Evolutionary conservation across 2,329 filamentous ascomycete species (phyloP).

Genomic region (Periconia macrospinosa): DNA sequence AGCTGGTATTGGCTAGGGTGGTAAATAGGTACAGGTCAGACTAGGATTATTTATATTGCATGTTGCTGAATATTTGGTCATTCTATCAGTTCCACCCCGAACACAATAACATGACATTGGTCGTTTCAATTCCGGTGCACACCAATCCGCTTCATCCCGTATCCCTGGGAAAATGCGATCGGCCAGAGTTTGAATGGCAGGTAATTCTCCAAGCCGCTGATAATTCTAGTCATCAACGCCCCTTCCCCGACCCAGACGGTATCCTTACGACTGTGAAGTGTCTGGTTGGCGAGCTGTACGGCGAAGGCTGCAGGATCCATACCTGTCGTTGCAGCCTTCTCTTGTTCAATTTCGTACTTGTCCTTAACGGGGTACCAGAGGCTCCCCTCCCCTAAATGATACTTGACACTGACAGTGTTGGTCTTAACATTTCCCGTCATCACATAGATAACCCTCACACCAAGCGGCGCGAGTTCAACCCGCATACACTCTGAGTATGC

Average conservation of each 20-base stretch:
- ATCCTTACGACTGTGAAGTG: not conserved
- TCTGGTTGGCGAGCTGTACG: not conserved
- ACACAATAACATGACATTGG: no score
- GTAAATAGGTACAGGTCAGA: no score
- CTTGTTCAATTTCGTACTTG: constrained; percentile 1
- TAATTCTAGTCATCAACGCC: constrained; percentile 2
- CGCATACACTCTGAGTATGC: constrained; percentile 57
- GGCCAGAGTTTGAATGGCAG: constrained; percentile 2
- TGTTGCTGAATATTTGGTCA: no score
- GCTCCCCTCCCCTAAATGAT: constrained; percentile 34
- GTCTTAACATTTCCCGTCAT: constrained; percentile 61
- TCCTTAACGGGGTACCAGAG: constrained; percentile 4
- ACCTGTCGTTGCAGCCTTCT: not conserved
- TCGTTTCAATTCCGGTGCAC: no score
- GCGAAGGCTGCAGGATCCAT: constrained; percentile 1
- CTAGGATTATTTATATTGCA: no score
- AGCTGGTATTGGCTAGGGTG: no score
- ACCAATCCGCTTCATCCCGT: no score
- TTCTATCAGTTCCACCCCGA: not conserved
- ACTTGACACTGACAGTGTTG: constrained; percentile 53
- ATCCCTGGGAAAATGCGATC: no score
- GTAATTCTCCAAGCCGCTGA: constrained; percentile 1
- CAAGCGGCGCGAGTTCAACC: constrained; percentile 54
- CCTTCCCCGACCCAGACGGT: constrained; percentile 3
- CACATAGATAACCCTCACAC: constrained; percentile 44